phyloP scores from a whole-genome alignment of 1,284 basidiomycete genomes.

The Marasmius fiardii region DNA sequence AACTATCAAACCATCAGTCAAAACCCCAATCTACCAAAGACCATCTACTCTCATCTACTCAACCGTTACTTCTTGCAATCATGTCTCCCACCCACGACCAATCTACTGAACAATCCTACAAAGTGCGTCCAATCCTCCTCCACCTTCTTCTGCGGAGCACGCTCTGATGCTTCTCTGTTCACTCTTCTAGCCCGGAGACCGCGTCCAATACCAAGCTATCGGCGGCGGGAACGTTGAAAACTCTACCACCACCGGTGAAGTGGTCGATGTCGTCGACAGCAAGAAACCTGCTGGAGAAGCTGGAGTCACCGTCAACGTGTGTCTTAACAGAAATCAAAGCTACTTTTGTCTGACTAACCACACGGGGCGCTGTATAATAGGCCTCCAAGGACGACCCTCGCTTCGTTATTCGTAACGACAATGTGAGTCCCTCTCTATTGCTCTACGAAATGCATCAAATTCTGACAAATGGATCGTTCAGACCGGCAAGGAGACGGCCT shows the following conservation, averaged over 20 bases:
- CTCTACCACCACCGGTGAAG: constrained; percentile 9
- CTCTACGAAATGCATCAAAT: background rate
- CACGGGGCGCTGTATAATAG: background rate
- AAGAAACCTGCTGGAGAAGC: constrained; percentile 7
- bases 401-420: constrained; percentile 12
- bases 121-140: background rate
- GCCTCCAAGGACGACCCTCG: constrained; percentile 9
- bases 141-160: background rate
- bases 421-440: background rate
- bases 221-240: constrained; percentile 7
- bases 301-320: constrained; percentile 6
- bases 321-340: too few species aligned
- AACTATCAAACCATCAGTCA: too few species aligned
- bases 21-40: too few species aligned
- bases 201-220: constrained; percentile 11
- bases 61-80: background rate
- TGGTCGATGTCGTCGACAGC: constrained; percentile 6
- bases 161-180: background rate
- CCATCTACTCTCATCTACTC: too few species aligned
- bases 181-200: constrained; percentile 9
- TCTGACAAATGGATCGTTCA: background rate
- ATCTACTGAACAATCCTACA: background rate
- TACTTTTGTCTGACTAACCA: too few species aligned
- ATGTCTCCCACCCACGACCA: background rate
- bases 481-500: constrained; percentile 12